A percentile compares a stretch with the other conserved stretches of the same genome.
Evolutionary conservation across 1,139 yeast genomes (phyloP).

Genomic region (Saccharomyces uvarum): DNA sequence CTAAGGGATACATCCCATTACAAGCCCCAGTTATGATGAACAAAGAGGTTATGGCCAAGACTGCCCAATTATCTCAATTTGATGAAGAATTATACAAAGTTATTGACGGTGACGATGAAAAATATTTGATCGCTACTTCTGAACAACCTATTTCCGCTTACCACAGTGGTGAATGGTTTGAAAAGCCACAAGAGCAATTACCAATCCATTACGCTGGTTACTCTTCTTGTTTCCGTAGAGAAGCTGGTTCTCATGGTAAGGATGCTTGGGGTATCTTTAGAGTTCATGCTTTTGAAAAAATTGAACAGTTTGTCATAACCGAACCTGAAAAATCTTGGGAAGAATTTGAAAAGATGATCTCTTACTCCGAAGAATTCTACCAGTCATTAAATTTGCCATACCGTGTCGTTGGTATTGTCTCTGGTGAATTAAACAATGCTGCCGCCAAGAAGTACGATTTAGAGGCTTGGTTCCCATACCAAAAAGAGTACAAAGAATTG

Average conservation of each 20-base stretch:
- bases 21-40: slow-evolving; percentile 99
- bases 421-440: slow-evolving; percentile 97
- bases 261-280: slow-evolving; percentile 99
- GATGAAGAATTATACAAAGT: slow-evolving; percentile 98
- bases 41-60: slow-evolving; percentile 98
- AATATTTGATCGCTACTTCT: slow-evolving; percentile 94
- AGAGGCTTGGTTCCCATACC: slow-evolving; percentile 99
- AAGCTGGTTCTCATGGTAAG: slow-evolving; percentile 98
- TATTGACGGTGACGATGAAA: slow-evolving; percentile 93
- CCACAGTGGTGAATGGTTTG: slow-evolving; percentile 98
- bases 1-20: slow-evolving; percentile 76
- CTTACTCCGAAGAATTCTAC: slow-evolving; percentile 85
- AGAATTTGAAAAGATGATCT: slow-evolving; percentile 94
- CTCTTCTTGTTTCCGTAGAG: slow-evolving; percentile 98
- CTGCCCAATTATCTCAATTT: slow-evolving; percentile 95
- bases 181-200: slow-evolving; percentile 91
- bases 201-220: slow-evolving; percentile 96
- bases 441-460: slow-evolving; percentile 98
- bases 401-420: slow-evolving; percentile 95
- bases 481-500: slow-evolving; percentile 94
- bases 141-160: slow-evolving; percentile 99
- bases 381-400: slow-evolving; percentile 87
- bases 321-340: slow-evolving; percentile 98
- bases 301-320: slow-evolving; percentile 90
- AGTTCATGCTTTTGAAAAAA: slow-evolving; percentile 96